These are phyloP conservation scores for Nakazawaea siamensis DNA, from an alignment of 805 yeast species.

Conservation along the genomic window DNA sequence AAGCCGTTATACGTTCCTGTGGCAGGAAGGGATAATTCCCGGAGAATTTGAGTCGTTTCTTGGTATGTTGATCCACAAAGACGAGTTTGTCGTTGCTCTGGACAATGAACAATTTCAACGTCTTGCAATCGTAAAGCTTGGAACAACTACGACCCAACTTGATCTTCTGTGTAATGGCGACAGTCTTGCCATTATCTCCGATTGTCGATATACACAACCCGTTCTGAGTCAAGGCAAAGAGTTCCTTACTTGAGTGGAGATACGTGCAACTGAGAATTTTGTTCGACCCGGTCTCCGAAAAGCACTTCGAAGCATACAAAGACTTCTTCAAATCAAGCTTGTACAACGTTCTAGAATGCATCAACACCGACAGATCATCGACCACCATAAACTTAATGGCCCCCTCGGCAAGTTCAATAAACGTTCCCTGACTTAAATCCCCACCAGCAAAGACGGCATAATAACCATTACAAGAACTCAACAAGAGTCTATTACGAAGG, in stretches of 20 bases:
- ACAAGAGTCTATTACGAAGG: not conserved
- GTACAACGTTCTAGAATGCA: constrained; percentile 20
- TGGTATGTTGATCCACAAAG: constrained; percentile 13
- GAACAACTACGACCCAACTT: not conserved
- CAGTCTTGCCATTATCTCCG: not conserved
- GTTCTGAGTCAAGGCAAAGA: not conserved
- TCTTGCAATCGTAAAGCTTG: not conserved
- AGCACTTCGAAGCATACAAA: constrained; percentile 18
- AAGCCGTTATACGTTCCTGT: constrained; percentile 20
- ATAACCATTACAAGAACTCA: constrained; percentile 7
- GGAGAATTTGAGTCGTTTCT: constrained; percentile 7
- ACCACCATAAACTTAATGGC: not conserved
- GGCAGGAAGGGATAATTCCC: constrained; percentile 9
- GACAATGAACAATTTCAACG: constrained; percentile 1
- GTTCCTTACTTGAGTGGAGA: constrained; percentile 1
- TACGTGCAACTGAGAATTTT: not conserved
- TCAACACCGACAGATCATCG: constrained; percentile 8
- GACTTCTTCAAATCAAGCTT: constrained; percentile 17
- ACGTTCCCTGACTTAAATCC: not conserved
- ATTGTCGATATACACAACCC: constrained; percentile 4
- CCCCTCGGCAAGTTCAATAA: constrained; percentile 3
- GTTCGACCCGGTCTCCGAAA: constrained; percentile 15
- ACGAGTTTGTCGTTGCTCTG: constrained; percentile 12
- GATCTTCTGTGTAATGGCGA: not conserved
- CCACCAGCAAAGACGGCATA: not conserved